Evolutionary conservation across 163 green algal genomes (phyloP).

Genomic region (Smithsoniella earleae): DNA sequence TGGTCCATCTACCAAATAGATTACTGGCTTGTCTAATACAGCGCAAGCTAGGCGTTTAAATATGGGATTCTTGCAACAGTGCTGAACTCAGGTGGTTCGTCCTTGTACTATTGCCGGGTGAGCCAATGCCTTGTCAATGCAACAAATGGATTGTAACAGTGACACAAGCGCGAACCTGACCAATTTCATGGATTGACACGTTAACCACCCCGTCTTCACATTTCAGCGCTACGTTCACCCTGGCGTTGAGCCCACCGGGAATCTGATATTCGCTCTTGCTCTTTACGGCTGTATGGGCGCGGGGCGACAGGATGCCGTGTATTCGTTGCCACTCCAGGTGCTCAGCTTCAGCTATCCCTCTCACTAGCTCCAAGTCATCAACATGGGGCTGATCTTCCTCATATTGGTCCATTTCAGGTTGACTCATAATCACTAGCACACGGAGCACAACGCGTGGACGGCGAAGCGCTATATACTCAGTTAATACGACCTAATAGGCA

Average conservation of each 20-base stretch:
- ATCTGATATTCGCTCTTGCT: background rate
- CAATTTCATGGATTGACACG: background rate
- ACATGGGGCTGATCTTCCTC: background rate
- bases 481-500: too few species aligned
- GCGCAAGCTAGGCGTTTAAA: too few species aligned
- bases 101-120: too few species aligned
- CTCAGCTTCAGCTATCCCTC: background rate
- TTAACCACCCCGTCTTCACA: background rate
- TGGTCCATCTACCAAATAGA: too few species aligned
- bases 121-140: too few species aligned
- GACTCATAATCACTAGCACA: too few species aligned
- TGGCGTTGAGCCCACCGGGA: too few species aligned
- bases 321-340: background rate
- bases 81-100: too few species aligned
- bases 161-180: background rate
- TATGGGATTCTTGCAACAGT: too few species aligned
- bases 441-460: too few species aligned
- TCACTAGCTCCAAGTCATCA: background rate
- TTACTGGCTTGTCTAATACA: too few species aligned
- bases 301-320: background rate
- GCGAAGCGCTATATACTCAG: too few species aligned
- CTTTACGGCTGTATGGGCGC: background rate
- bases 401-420: background rate
- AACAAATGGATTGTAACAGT: background rate
- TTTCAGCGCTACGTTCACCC: background rate